Base-by-base conservation (phyloP, 83 land plant species). In the Picea abies region DNA sequence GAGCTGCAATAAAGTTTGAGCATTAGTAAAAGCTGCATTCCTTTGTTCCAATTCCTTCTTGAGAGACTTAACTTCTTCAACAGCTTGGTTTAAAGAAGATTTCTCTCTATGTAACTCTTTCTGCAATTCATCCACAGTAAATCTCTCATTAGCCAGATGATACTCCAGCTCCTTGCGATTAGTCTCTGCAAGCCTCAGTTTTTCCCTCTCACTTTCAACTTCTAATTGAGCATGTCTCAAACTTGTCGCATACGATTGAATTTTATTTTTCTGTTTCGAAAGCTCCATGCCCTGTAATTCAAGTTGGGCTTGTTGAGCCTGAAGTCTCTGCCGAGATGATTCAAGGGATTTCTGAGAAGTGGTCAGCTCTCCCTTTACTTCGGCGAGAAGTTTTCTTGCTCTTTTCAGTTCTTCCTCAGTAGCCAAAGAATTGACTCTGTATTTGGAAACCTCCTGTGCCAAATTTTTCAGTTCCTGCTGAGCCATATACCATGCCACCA, bases 351-450 rank as follows among this genome's bases (percentile, higher is more conserved):
- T 83, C 63, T 87, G 93, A 16, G 95, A 94, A 47, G 66, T 78
- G 41, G 85, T 85, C 60, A 95, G 67, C 70, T 94, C 98, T 72
- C 81, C 89, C 80, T 89, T 91, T 68, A 94, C 89, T 83, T 88
- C 91, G 26, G 87, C 63, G 67, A 94, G 90, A 81, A 94, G 86
- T 41, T 82, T 83, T 80, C 79, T 92, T 25, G 91, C 88, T 56
- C 89, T 84, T 67, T 80, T 71, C 29, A 94, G 85, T 67, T 92
- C 92, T 79, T 83, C 80, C 37, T 82, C 58, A 10, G 92, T 83
- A 60, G 84, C 85, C 84, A 86, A 84, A 25, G 80, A 81, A 37
- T 86, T 85, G 76, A 37, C 67, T 72, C 83, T 85, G 44, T 83
- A 60, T 23, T 82, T 89, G 26, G 86, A 63, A 19, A 91, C 81